Evolutionary conservation across 2,329 filamentous ascomycete genomes (phyloP).

Genomic region (Hymenoscyphus fraxineus): DNA sequence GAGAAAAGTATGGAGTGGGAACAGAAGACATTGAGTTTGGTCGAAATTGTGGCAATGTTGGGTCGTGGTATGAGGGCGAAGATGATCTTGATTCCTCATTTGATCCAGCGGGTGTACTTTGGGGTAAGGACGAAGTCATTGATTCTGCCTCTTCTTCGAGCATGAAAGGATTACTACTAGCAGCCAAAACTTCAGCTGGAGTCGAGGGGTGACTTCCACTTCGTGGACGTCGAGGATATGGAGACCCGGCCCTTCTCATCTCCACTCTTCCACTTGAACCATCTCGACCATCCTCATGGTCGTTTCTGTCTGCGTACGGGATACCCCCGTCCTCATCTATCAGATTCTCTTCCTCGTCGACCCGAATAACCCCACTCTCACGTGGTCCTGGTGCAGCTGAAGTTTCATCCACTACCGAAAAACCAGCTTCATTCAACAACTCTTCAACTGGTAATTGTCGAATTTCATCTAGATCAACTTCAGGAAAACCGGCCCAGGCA

Average conservation of each 20-base stretch:
- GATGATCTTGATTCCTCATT: constrained; percentile 7
- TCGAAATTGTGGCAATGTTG: constrained; percentile 65
- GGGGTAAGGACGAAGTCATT: not conserved
- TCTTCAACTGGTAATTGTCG: constrained; percentile 29
- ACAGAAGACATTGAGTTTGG: constrained; percentile 38
- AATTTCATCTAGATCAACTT: constrained; percentile 31
- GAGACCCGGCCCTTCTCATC: not conserved
- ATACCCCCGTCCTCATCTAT: not conserved
- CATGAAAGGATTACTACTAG: not conserved
- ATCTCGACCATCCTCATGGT: not conserved
- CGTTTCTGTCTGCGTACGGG: not conserved
- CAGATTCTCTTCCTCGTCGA: not conserved
- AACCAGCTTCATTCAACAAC: constrained; percentile 29
- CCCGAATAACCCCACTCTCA: not conserved
- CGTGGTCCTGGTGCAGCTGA: not conserved
- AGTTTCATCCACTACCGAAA: constrained; percentile 14
- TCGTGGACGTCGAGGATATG: not conserved
- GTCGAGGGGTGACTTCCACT: constrained; percentile 2
- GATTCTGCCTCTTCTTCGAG: not conserved
- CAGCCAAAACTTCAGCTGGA: not conserved
- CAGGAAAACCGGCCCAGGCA: constrained; percentile 22
- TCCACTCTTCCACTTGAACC: not conserved
- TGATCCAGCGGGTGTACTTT: constrained; percentile 15
- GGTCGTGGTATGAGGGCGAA: constrained; percentile 41
- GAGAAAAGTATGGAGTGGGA: constrained; percentile 12